These are phyloP conservation scores for Suhomyces panamericanus DNA, from an alignment of 1,139 yeast genomes.

Conservation along the genomic window DNA sequence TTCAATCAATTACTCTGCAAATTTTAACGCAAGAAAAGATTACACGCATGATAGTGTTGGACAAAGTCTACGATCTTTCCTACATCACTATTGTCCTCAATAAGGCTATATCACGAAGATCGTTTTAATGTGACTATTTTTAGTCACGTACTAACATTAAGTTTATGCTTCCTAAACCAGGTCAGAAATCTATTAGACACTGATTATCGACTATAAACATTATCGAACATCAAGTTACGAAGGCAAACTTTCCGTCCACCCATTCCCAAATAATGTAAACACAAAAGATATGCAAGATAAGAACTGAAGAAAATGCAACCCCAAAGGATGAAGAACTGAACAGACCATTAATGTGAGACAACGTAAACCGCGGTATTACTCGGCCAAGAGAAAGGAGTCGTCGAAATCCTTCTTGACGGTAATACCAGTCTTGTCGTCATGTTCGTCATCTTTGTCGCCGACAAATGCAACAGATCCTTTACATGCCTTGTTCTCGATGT, in stretches of 20 bases:
- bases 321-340: too few species aligned
- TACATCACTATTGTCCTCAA: too few species aligned
- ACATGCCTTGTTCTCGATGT: constrained; percentile 50
- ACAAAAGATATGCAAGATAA: not conserved
- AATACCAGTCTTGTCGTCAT: not conserved
- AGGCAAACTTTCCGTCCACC: not conserved
- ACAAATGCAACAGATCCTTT: constrained; percentile 35
- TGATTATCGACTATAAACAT: too few species aligned
- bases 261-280: not conserved
- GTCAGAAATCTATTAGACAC: too few species aligned
- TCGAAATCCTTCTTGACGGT: constrained; percentile 5
- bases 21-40: too few species aligned
- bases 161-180: not conserved
- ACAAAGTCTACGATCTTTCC: too few species aligned
- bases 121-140: too few species aligned
- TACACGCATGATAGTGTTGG: too few species aligned
- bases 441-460: constrained; percentile 2
- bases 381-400: constrained; percentile 2
- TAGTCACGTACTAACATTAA: not conserved
- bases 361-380: not conserved
- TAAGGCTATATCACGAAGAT: too few species aligned
- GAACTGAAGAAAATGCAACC: constrained; percentile 3
- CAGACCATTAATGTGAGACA: not conserved
- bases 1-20: too few species aligned
- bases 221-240: not conserved